Conservation (phyloP, 768 basidiomycete species). For the Russula ochroleuca region DNA sequence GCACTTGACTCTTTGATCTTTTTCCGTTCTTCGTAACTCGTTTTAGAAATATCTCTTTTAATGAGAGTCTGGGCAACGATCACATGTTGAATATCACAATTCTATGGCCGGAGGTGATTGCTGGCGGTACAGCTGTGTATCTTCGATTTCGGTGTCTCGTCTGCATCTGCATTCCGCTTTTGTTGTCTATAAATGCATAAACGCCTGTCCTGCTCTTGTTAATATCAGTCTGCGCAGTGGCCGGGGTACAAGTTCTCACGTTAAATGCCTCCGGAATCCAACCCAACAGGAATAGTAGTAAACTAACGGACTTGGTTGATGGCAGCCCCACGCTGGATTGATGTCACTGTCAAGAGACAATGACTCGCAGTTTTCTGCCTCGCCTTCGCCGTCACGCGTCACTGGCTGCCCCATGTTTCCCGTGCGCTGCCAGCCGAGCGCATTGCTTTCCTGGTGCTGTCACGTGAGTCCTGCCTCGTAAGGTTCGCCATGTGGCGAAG, state of each 20-base stretch:
- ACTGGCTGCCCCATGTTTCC: background rate
- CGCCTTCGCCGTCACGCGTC: background rate
- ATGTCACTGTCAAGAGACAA: conserved; percentile 1
- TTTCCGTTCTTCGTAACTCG: background rate
- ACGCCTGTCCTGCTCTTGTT: background rate
- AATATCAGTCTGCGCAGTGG: conserved; percentile 6
- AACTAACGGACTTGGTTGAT: conserved; percentile 3
- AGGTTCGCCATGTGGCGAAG: background rate
- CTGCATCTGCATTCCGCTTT: background rate
- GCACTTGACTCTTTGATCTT: conserved; percentile 3
- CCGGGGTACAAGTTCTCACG: conserved; percentile 18
- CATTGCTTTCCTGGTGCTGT: background rate
- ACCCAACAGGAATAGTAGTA: conserved; percentile 13
- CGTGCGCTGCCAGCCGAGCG: background rate
- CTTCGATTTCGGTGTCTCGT: background rate
- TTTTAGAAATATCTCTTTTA: background rate
- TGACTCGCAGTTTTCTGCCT: conserved; percentile 4
- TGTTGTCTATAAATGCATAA: background rate
- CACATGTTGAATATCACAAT: background rate
- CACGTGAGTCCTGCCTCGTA: conserved; percentile 3
- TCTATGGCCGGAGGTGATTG: background rate
- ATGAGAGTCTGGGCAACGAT: background rate
- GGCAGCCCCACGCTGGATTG: conserved; percentile 3
- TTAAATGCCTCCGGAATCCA: background rate
- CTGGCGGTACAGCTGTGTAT: background rate